phyloP scores from a whole-genome alignment of 2,329 filamentous ascomycete species.

The Hymenotorrendiella dingleyae region DNA sequence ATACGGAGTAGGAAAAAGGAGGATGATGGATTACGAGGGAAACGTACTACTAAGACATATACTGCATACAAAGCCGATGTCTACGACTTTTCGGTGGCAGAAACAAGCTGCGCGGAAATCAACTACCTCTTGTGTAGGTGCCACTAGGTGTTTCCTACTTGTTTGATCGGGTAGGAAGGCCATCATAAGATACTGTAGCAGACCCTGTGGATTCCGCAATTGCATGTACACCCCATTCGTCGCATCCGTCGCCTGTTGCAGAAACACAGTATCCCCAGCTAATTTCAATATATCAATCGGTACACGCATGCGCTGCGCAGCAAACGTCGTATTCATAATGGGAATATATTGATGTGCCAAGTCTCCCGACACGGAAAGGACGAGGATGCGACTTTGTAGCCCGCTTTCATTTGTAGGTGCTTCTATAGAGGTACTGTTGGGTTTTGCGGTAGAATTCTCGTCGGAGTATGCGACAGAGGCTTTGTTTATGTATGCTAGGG shows the following conservation, averaged over 20 bases:
- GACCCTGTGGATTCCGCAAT: conserved; percentile 55
- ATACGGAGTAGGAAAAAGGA: background rate
- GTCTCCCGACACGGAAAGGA: conserved; percentile 82
- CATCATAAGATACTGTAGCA: conserved; percentile 93
- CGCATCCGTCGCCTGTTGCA: conserved; percentile 82
- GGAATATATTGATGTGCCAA: conserved; percentile 89
- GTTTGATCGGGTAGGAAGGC: conserved; percentile 73
- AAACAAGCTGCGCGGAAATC: conserved; percentile 99
- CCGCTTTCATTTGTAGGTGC: conserved; percentile 33
- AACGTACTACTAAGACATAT: conserved; percentile 81
- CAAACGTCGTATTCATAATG: conserved; percentile 98
- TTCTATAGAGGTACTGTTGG: conserved; percentile 13
- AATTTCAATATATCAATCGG: conserved; percentile 90
- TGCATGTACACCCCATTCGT: conserved; percentile 66
- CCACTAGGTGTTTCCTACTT: conserved; percentile 59
- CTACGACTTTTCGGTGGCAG: conserved; percentile 85
- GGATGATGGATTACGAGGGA: background rate
- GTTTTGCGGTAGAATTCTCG: conserved; percentile 29
- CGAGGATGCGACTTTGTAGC: conserved; percentile 76
- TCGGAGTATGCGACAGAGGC: conserved; percentile 33
- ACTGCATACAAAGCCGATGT: conserved; percentile 91
- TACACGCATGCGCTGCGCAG: conserved; percentile 79
- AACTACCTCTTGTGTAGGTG: conserved; percentile 77
- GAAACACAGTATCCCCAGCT: conserved; percentile 78
- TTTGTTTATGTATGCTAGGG: conserved; percentile 87